phyloP scores from a whole-genome alignment of 176 grass and related monocot genomes.

The Zoysia japonica region DNA sequence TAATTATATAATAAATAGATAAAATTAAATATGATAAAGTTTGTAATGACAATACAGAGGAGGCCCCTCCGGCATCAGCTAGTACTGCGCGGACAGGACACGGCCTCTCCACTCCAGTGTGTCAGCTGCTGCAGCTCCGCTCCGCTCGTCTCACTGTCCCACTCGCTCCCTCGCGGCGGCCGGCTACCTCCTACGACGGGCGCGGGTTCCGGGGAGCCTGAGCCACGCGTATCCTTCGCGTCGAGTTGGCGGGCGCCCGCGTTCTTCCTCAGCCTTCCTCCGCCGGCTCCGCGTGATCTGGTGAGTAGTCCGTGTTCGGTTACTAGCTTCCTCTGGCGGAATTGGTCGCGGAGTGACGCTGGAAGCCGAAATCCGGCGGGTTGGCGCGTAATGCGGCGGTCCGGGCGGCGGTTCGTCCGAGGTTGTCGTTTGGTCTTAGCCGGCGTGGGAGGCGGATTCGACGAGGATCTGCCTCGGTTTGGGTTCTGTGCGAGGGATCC shows the following conservation, averaged over 20 bases:
- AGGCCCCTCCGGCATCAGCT: background rate
- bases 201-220: background rate
- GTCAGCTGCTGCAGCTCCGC: background rate
- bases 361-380: slow-evolving; percentile 30
- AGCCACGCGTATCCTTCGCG: background rate
- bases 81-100: background rate
- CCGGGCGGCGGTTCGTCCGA: background rate
- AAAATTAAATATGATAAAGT: too few species aligned
- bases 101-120: background rate
- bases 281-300: slow-evolving; percentile 42
- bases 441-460: slow-evolving; percentile 11
- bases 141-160: background rate
- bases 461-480: slow-evolving; percentile 33
- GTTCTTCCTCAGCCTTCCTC: background rate
- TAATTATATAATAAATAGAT: too few species aligned
- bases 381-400: slow-evolving; percentile 3
- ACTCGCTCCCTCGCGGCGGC: slow-evolving; percentile 7
- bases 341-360: background rate
- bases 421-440: background rate
- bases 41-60: too few species aligned
- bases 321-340: background rate
- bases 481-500: background rate
- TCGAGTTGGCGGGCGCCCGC: background rate
- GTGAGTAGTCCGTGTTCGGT: slow-evolving; percentile 16
- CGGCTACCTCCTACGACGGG: slow-evolving; percentile 13